Evolutionary conservation across 2,329 filamentous ascomycete genomes (phyloP).

Genomic region (Canariomyces notabilis): DNA sequence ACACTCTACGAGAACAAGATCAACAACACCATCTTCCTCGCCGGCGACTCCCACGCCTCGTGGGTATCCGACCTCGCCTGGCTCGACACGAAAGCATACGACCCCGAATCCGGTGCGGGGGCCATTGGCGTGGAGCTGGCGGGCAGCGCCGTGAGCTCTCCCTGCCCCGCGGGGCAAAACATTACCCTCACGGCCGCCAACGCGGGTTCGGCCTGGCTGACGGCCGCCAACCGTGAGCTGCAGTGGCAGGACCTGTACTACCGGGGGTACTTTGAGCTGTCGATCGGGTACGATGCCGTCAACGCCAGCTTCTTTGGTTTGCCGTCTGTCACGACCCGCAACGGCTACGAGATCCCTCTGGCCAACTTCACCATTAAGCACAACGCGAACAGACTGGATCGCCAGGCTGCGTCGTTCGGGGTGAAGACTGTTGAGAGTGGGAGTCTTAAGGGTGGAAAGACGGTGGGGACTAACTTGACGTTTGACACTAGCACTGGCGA

Average conservation of each 20-base stretch:
- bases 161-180: constrained; percentile 3
- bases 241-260: constrained; percentile 72
- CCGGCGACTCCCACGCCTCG: constrained; percentile 63
- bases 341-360: constrained; percentile 59
- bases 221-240: constrained; percentile 53
- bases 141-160: constrained; percentile 61
- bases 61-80: constrained; percentile 58
- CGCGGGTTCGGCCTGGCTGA: constrained; percentile 40
- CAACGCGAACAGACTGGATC: constrained; percentile 53
- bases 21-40: constrained; percentile 66
- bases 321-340: constrained; percentile 56
- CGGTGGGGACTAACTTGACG: constrained; percentile 48
- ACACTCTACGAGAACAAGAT: constrained; percentile 64
- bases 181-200: constrained; percentile 54
- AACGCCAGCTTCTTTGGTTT: constrained; percentile 59
- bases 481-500: constrained; percentile 25
- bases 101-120: constrained; percentile 47
- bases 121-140: constrained; percentile 60
- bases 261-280: constrained; percentile 65
- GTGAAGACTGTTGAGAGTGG: constrained; percentile 50
- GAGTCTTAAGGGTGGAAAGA: constrained; percentile 44
- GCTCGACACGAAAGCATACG: constrained; percentile 49
- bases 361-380: constrained; percentile 65
- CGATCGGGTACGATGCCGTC: constrained; percentile 50
- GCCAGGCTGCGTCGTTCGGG: constrained; percentile 38